These are phyloP conservation scores for Pigoraptor vietnamica DNA, from an alignment of 78 protist genomes.

Conservation along the genomic window DNA sequence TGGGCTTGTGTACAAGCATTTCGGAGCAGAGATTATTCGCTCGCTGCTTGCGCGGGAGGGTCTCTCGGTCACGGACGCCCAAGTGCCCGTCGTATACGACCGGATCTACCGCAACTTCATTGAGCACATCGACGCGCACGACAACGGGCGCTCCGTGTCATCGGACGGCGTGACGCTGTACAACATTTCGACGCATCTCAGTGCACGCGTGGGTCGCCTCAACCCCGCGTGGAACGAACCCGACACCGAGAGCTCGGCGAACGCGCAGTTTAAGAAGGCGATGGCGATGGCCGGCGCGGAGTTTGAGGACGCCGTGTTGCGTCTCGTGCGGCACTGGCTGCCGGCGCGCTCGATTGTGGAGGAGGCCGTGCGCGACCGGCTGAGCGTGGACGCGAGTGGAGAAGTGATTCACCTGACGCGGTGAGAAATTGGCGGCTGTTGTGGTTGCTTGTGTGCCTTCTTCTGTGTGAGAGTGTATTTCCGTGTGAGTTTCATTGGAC, in stretches of 20 bases:
- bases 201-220: constrained; percentile 44
- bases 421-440: too few species aligned
- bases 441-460: too few species aligned
- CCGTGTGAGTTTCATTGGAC: too few species aligned
- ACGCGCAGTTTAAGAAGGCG: constrained; percentile 42
- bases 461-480: too few species aligned
- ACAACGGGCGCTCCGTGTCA: constrained; percentile 52
- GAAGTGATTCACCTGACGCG: too few species aligned
- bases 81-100: constrained; percentile 19
- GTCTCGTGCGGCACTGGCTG: constrained; percentile 29
- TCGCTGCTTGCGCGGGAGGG: not conserved
- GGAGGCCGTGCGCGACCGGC: constrained; percentile 20
- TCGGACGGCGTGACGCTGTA: not conserved
- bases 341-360: constrained; percentile 73
- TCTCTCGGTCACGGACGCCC: not conserved
- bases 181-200: not conserved
- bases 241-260: constrained; percentile 18
- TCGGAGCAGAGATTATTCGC: constrained; percentile 60
- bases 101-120: constrained; percentile 35
- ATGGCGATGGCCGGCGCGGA: constrained; percentile 7
- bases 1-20: constrained; percentile 68
- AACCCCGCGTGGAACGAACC: constrained; percentile 56
- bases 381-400: too few species aligned
- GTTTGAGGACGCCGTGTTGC: not conserved
- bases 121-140: constrained; percentile 76